phyloP scores from a whole-genome alignment of 495 filamentous ascomycete genomes.

The Annulohypoxylon stygium region DNA sequence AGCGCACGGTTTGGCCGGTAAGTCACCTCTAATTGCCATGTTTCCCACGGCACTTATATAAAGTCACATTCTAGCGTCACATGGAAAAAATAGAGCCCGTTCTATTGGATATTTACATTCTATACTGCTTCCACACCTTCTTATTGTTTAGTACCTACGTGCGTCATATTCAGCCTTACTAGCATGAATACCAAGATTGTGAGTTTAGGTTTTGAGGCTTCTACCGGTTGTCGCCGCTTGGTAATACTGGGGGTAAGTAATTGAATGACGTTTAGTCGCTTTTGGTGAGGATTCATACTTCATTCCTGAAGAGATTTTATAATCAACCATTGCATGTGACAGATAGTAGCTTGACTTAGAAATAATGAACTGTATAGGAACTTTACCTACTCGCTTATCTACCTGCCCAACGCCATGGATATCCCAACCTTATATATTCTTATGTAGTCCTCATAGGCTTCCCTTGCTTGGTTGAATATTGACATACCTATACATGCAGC shows the following conservation, averaged over 20 bases:
- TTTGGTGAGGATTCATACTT: not conserved
- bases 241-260: not conserved
- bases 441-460: not conserved
- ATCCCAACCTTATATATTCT: not conserved
- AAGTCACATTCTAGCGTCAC: conserved; percentile 1
- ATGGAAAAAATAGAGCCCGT: not conserved
- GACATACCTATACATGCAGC: not conserved
- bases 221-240: not conserved
- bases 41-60: not conserved
- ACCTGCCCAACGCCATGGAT: not conserved
- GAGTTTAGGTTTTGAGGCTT: not conserved
- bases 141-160: not conserved
- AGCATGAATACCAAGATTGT: not conserved
- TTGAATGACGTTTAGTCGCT: not conserved
- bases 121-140: not conserved
- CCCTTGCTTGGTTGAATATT: not conserved
- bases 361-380: not conserved
- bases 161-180: not conserved
- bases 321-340: not conserved
- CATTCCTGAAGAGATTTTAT: not conserved
- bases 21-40: conserved; percentile 4
- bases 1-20: not conserved
- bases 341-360: not conserved
- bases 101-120: not conserved
- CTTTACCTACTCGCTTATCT: not conserved